Evolutionary conservation across 179 eudicot species (phyloP).

Genomic region (Patellifolia procumbens): DNA sequence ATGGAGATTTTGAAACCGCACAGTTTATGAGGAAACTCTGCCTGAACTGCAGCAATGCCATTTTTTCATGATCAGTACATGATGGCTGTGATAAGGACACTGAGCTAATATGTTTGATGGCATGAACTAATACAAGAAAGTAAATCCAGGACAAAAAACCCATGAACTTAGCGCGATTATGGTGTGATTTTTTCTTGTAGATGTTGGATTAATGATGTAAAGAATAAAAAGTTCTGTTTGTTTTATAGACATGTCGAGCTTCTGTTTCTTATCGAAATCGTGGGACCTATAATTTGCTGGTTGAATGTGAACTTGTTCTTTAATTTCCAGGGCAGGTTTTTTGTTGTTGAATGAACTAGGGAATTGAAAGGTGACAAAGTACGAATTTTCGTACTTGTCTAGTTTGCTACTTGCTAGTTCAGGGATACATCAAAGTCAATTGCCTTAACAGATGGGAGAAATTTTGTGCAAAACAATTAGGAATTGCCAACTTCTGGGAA

Average conservation of each 20-base stretch:
- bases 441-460: constrained; percentile 2
- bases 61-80: constrained; percentile 12
- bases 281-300: not conserved
- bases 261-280: too few species aligned
- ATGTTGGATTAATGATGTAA: not conserved
- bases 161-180: not conserved
- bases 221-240: not conserved
- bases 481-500: not conserved
- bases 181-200: not conserved
- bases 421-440: not conserved
- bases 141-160: constrained; percentile 25
- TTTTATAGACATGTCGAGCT: not conserved
- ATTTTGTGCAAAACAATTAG: not conserved
- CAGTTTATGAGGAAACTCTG: constrained; percentile 13
- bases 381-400: not conserved
- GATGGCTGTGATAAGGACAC: not conserved
- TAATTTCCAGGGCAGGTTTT: not conserved
- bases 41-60: constrained; percentile 8
- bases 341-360: not conserved
- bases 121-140: not conserved
- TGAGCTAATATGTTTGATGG: not conserved
- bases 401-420: not conserved
- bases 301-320: not conserved
- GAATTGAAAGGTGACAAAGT: not conserved
- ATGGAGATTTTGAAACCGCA: not conserved